These are phyloP conservation scores for Aspergillus felis DNA, from an alignment of 2,329 filamentous ascomycete genomes.

Conservation along the genomic window DNA sequence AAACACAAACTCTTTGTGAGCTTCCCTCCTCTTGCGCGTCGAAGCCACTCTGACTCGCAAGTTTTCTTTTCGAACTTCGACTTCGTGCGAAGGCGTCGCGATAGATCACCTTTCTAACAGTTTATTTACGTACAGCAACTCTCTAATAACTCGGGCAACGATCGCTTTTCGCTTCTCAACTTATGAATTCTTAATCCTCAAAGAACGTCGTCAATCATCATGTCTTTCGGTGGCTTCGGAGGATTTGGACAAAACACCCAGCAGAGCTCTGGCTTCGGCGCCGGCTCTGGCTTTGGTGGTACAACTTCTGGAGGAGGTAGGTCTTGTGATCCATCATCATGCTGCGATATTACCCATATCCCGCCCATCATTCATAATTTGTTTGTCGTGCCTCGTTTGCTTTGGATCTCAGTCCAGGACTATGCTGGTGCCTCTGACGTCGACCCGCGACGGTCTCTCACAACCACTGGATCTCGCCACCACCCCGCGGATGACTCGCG, in stretches of 20 bases:
- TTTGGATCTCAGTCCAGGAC: background rate
- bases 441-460: conserved; percentile 23
- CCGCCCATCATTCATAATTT: conserved; percentile 8
- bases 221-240: conserved; percentile 44
- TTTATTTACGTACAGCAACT: background rate
- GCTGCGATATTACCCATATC: background rate
- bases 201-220: conserved; percentile 25
- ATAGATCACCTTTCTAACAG: background rate
- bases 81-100: background rate
- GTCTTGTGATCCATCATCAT: conserved; percentile 18
- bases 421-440: conserved; percentile 27
- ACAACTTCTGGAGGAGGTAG: conserved; percentile 36
- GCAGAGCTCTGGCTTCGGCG: conserved; percentile 40
- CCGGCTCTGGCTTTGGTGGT: conserved; percentile 34
- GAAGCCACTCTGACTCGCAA: background rate
- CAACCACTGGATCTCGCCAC: conserved; percentile 18
- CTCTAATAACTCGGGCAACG: conserved; percentile 1
- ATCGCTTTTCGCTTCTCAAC: conserved; percentile 15
- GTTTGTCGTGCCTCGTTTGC: conserved; percentile 1
- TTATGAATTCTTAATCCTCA: conserved; percentile 28
- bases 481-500: conserved; percentile 20
- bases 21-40: background rate
- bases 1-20: background rate
- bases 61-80: background rate
- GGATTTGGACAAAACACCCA: conserved; percentile 60